A percentile compares a stretch with the other conserved stretches of the same genome.
Evolutionary conservation across 2,329 filamentous ascomycete genomes (phyloP).

Genomic region (Pestalotiopsis fici): DNA sequence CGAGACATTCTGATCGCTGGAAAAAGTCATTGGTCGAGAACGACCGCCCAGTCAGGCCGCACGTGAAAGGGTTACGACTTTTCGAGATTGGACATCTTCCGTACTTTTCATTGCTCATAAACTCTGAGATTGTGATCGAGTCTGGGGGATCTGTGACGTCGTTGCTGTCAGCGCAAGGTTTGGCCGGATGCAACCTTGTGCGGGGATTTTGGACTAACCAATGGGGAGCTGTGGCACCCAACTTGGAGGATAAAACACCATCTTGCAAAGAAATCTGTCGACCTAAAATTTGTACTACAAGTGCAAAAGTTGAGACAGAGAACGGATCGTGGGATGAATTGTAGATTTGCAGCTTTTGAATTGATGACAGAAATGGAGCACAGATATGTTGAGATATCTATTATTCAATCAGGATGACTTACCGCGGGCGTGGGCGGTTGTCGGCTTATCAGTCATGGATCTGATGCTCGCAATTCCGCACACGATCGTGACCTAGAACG

Average conservation of each 20-base stretch:
- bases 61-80: conserved; percentile 69
- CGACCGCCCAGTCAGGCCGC: conserved; percentile 65
- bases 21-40: conserved; percentile 64
- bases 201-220: conserved; percentile 7
- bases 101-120: conserved; percentile 69
- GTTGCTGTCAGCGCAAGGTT: background rate
- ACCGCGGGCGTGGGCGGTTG: background rate
- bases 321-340: background rate
- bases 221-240: conserved; percentile 17
- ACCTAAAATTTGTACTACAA: background rate
- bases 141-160: conserved; percentile 51
- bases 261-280: background rate
- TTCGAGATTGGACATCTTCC: conserved; percentile 61
- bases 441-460: background rate
- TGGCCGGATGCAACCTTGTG: background rate
- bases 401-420: background rate
- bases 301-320: background rate
- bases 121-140: conserved; percentile 66
- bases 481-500: background rate
- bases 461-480: background rate
- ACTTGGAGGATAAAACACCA: conserved; percentile 14
- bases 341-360: too few species aligned
- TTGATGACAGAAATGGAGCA: too few species aligned
- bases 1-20: conserved; percentile 64
- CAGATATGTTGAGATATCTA: too few species aligned